Evolutionary conservation across 768 basidiomycete genomes (phyloP).

Genomic region (Hemileccinum rubropunctum): DNA sequence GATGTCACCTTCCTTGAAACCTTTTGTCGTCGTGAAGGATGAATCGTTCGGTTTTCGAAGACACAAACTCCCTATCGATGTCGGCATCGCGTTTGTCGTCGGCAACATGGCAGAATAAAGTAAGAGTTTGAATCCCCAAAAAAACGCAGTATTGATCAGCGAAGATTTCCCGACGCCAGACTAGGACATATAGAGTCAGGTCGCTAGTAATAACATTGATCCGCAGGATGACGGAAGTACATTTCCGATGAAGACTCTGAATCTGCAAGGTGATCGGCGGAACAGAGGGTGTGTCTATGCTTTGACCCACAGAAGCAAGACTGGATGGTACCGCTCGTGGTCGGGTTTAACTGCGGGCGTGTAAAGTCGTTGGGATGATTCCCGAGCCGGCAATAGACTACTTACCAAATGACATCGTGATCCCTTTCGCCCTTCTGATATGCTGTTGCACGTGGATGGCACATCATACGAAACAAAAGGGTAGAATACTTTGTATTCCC

Average conservation of each 20-base stretch:
- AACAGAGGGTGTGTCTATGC: no score
- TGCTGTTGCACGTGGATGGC: background rate
- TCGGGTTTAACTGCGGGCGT: background rate
- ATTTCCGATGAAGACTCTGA: background rate
- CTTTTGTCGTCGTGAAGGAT: background rate
- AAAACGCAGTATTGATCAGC: background rate
- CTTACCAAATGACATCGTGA: background rate
- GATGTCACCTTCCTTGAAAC: background rate
- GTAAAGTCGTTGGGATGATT: background rate
- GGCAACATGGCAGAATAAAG: background rate
- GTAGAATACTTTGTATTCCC: background rate
- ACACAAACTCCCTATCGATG: background rate
- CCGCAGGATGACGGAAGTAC: background rate
- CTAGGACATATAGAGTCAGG: background rate
- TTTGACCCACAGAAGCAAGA: background rate
- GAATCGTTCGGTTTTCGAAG: background rate
- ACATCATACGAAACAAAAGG: background rate
- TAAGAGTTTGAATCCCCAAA: background rate
- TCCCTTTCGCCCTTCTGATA: background rate
- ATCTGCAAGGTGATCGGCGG: background rate
- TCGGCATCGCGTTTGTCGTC: background rate
- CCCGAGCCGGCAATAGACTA: no score
- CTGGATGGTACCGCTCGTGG: background rate
- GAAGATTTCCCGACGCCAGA: background rate
- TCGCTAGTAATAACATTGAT: constrained; percentile 6